phyloP scores from a whole-genome alignment of 1,284 basidiomycete genomes.

The Boletus mariae region DNA sequence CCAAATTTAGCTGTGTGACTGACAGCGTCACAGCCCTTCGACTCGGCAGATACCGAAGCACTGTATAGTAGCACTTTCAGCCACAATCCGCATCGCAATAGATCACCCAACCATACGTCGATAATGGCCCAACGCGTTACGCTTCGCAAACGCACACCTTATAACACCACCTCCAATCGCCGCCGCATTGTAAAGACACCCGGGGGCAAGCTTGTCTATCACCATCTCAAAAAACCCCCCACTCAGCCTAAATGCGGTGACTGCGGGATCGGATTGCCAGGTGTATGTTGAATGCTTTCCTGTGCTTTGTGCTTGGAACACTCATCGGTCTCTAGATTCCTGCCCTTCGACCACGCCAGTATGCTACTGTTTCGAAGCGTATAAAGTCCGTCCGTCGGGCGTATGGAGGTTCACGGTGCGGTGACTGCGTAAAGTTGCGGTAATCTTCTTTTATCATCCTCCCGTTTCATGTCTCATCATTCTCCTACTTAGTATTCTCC shows the following conservation, averaged over 20 bases:
- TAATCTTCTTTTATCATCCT: conserved; percentile 38
- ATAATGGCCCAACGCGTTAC: conserved; percentile 96
- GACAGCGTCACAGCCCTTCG: not conserved
- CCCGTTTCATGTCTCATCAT: not conserved
- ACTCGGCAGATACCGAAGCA: conserved; percentile 16
- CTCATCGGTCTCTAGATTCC: conserved; percentile 57
- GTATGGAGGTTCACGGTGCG: conserved; percentile 95
- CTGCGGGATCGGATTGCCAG: conserved; percentile 87
- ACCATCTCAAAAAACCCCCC: conserved; percentile 85
- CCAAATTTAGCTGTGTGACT: conserved; percentile 1
- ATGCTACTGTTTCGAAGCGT: conserved; percentile 92
- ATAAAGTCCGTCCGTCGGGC: conserved; percentile 92
- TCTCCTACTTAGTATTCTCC: conserved; percentile 73
- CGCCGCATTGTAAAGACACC: conserved; percentile 97
- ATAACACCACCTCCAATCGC: conserved; percentile 98
- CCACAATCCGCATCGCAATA: conserved; percentile 11
- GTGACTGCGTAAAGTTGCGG: conserved; percentile 89
- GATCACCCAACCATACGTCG: conserved; percentile 3
- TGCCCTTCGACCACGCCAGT: conserved; percentile 88
- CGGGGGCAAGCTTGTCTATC: conserved; percentile 88
- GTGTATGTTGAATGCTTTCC: conserved; percentile 55
- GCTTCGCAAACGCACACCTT: conserved; percentile 96
- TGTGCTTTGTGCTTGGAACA: not conserved
- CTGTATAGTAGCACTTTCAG: conserved; percentile 25
- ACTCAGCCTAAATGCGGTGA: conserved; percentile 96